Evolutionary conservation across 2,329 filamentous ascomycete species (phyloP).

Genomic region (Alternaria postmessia): DNA sequence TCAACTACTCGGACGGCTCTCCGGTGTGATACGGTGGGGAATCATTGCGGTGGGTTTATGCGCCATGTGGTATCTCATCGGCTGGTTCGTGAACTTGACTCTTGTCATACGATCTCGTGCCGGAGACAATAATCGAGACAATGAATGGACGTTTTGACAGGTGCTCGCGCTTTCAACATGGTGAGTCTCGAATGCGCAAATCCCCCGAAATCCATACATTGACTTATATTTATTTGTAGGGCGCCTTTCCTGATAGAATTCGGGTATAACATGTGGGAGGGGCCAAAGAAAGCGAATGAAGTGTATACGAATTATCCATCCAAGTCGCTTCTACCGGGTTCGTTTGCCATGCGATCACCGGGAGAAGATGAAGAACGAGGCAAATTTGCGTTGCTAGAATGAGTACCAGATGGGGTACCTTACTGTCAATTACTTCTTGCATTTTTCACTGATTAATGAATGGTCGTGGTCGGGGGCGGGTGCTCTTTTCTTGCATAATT

Average conservation of each 20-base stretch:
- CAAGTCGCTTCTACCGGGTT: neutral
- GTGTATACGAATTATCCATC: neutral
- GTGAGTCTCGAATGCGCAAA: too few species aligned
- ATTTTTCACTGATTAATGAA: fast-evolving
- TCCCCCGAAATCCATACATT: too few species aligned
- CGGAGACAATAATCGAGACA: neutral
- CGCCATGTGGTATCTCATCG: neutral
- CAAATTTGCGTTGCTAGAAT: fast-evolving
- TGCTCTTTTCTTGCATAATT: neutral
- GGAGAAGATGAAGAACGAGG: neutral
- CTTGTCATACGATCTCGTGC: neutral
- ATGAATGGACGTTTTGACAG: neutral
- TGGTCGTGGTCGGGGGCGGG: too few species aligned
- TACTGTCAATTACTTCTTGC: fast-evolving
- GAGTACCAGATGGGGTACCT: fast-evolving
- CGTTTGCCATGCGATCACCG: neutral
- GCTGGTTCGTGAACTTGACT: neutral
- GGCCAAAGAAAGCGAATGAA: neutral
- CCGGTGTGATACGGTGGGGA: neutral
- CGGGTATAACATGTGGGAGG: neutral
- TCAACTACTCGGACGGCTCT: too few species aligned
- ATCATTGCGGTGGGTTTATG: neutral
- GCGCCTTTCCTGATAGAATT: too few species aligned
- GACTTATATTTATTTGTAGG: fast-evolving
- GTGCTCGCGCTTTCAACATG: neutral